Percentiles rank a stretch among this genome's conserved stretches.
phyloP scores from a whole-genome alignment of 345 rosid species.

The Populus alba region DNA sequence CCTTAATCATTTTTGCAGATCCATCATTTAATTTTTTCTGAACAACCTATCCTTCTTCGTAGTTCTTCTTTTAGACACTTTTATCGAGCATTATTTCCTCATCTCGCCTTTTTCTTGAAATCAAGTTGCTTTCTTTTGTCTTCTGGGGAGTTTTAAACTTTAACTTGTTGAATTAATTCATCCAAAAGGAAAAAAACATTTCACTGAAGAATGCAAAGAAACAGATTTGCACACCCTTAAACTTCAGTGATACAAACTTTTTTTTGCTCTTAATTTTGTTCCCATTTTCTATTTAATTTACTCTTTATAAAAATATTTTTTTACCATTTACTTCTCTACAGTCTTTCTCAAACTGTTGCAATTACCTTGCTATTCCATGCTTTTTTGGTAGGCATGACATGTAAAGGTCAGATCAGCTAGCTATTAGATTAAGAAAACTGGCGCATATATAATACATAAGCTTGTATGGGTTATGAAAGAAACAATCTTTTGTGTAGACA shows the following conservation, averaged over 20 bases:
- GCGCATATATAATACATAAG: background rate
- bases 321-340: too few species aligned
- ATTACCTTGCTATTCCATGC: background rate
- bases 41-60: background rate
- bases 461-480: background rate
- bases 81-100: background rate
- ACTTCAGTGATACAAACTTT: background rate
- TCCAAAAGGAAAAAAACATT: background rate
- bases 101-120: background rate
- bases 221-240: background rate
- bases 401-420: background rate
- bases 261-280: background rate
- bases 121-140: background rate
- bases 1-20: background rate
- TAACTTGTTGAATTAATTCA: background rate
- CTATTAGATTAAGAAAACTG: background rate
- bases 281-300: too few species aligned
- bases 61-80: background rate
- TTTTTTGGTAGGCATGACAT: background rate
- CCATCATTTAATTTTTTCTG: background rate
- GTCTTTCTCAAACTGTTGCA: background rate
- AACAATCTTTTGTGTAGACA: conserved; percentile 13
- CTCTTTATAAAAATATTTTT: too few species aligned
- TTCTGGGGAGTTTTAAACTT: background rate
- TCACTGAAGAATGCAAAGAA: background rate